Evolutionary conservation across 2,329 filamentous ascomycete species (phyloP).

Genomic region (Aureobasidium sp.): DNA sequence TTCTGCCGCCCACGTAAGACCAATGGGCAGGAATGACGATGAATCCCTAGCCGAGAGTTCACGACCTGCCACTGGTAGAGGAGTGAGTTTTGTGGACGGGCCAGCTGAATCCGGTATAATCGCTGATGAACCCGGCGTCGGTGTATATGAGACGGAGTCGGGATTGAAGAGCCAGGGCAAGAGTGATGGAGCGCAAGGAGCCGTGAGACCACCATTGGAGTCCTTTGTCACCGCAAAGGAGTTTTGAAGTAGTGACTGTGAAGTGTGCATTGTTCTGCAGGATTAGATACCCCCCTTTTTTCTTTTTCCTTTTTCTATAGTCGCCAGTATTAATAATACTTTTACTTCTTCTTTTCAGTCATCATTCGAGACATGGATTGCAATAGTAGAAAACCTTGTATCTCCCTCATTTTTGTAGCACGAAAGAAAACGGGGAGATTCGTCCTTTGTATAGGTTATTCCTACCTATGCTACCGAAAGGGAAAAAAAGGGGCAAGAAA

Average conservation of each 20-base stretch:
- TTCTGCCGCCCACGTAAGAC: conserved; percentile 24
- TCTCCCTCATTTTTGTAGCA: no score
- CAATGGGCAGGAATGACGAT: conserved; percentile 16
- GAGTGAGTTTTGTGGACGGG: background rate
- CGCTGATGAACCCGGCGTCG: background rate
- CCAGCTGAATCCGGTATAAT: background rate
- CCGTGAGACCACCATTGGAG: conserved; percentile 41
- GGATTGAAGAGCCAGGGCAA: background rate
- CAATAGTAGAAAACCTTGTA: no score
- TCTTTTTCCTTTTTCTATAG: no score
- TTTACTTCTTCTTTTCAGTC: no score
- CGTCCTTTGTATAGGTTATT: no score
- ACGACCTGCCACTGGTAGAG: background rate
- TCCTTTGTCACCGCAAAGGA: conserved; percentile 49
- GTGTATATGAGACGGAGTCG: background rate
- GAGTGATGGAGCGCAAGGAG: background rate
- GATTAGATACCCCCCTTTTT: background rate
- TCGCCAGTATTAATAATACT: no score
- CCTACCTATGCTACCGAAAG: no score
- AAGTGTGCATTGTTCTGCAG: background rate
- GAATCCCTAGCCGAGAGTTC: background rate
- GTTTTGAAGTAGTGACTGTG: no score
- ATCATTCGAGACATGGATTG: background rate
- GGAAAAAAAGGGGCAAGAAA: no score
- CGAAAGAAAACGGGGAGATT: no score